Evolutionary conservation across 495 filamentous ascomycete genomes (phyloP), one percentile per base, ranked within the genome.

Genomic region (Pseudomonodictys pantanalensis): DNA sequence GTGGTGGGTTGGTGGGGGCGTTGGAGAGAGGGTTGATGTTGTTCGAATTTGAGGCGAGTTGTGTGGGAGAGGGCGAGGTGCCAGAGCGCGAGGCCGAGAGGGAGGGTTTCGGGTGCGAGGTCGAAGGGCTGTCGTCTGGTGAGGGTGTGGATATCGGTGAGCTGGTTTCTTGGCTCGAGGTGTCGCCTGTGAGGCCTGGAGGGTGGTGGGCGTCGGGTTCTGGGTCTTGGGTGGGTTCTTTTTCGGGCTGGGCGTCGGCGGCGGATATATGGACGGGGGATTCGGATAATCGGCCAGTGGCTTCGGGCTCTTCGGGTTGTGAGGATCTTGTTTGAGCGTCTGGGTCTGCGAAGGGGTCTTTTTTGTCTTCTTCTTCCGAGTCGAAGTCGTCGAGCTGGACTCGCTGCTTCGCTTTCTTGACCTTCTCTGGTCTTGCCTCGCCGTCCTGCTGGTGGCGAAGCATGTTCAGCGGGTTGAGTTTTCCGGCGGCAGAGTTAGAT

Each of bases 251-350:
- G 9, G 56, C 61, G 55, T 65, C 68, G 22, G 61, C 64, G 8
- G 58, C 64, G 3, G 89, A 89, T 17, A 89, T 78, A 60, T 89
- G 78, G 15, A 91, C 82, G 11, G 91, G 91, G 6, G 89, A 93
- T 66, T 92, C 91, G 0, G 89, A 86, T 54, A 86, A 70, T 11
- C 80, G 76, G 60, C 85, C 78, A 62, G 51, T 68, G 56, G 69
- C 47, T 24, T 62, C 52, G 25, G 67, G 39, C 12, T 65, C 60
- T 3, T 43, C n/a, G 17, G 26, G 46, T 22, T 32, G 46, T 12
- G 26, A 68, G 17, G 61, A 43, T 41, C 73, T 72, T 50, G 57
- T 20, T 62, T 59, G 32, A 56, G 17, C 51, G 22, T 63, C 56
- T 24, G 67, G 62, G 43, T 73, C 70, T n/a, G 64, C 56, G 54